These are phyloP conservation scores for Neurospora sp. DNA, from an alignment of 495 filamentous ascomycete species.

Conservation along the genomic window DNA sequence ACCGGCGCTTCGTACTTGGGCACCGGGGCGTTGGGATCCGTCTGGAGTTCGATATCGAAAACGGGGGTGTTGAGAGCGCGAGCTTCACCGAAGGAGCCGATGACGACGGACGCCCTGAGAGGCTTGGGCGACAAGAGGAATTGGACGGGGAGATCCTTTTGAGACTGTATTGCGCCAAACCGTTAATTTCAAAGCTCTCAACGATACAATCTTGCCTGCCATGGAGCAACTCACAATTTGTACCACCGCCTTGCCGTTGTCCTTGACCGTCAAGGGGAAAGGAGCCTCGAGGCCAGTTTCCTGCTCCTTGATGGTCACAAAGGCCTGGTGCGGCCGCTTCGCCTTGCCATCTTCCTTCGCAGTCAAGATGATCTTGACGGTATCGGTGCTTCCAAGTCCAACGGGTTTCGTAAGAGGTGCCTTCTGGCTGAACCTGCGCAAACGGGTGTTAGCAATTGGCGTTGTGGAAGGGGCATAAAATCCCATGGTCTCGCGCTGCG, in stretches of 20 bases:
- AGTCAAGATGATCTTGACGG: constrained; percentile 73
- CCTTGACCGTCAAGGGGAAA: constrained; percentile 76
- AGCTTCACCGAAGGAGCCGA: constrained; percentile 78
- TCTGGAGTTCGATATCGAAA: constrained; percentile 46
- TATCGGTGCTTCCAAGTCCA: constrained; percentile 55
- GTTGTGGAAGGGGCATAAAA: neutral
- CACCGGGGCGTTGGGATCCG: constrained; percentile 50
- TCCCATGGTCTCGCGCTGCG: constrained; percentile 5
- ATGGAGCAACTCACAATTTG: constrained; percentile 55
- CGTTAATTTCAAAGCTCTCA: constrained; percentile 3
- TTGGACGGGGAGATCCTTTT: constrained; percentile 83
- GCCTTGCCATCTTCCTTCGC: constrained; percentile 66
- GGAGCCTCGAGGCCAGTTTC: constrained; percentile 76
- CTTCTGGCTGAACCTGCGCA: constrained; percentile 49
- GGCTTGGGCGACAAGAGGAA: constrained; percentile 57
- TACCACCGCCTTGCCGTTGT: constrained; percentile 72
- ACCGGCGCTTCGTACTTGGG: constrained; percentile 53
- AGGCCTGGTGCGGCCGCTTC: constrained; percentile 87
- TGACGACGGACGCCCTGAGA: constrained; percentile 65
- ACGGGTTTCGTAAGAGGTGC: constrained; percentile 57
- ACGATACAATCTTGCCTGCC: neutral
- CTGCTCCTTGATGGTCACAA: constrained; percentile 69
- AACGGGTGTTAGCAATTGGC: neutral
- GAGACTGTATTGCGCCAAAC: constrained; percentile 45
- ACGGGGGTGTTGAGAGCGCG: constrained; percentile 58